Evolutionary conservation across 768 basidiomycete genomes (phyloP), one percentile per base, ranked within the genome.

Genomic region (Tricholoma matsutake): DNA sequence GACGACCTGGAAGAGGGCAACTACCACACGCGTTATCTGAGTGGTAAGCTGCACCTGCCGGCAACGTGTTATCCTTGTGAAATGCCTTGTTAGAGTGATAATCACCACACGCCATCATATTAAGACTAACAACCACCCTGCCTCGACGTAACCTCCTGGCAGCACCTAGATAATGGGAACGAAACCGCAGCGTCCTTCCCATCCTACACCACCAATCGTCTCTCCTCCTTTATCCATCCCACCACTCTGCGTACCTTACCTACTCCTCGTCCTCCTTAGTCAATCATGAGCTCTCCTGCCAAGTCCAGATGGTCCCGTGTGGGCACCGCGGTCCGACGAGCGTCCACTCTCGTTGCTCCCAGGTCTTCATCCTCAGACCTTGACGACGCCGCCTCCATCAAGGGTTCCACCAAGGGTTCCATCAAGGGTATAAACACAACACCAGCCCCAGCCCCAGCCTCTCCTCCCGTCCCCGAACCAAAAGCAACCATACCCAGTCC

Each of bases 251-350:
- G 54, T 61, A 41, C 29, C 28, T 28, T 25, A 25, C 43, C 39
- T 54, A 57, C 10, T 56, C 56, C 37, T 54, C 60, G 22, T 58
- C 63, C 65, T 58, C 65, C 58, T 64, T 66, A 59, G 64, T 43
- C 63, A 51, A 61, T 62, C 18, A 73, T 71, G 69, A 72, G 69
- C 58, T 73, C 66, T 62, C 67, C 73, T 20, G 45, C 73, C 64
- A 81, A 76, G 68, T 77, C 81, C 49, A 77, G 82, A 68, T 86
- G 88, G 72, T 73, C 78, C 41, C 86, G 88, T 54, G 81, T 89
- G 76, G 84, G 84, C 54, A 80, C 78, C 53, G 82, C 77, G 56
- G 77, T 88, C 69, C 81, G 86, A 7, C 84, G 87, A 56, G 81
- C 86, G 3, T 88, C 88, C 16, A 81, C 83, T 3, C 77, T 87